phyloP scores from a whole-genome alignment of 2,329 filamentous ascomycete species.

The Colletotrichum sojae region DNA sequence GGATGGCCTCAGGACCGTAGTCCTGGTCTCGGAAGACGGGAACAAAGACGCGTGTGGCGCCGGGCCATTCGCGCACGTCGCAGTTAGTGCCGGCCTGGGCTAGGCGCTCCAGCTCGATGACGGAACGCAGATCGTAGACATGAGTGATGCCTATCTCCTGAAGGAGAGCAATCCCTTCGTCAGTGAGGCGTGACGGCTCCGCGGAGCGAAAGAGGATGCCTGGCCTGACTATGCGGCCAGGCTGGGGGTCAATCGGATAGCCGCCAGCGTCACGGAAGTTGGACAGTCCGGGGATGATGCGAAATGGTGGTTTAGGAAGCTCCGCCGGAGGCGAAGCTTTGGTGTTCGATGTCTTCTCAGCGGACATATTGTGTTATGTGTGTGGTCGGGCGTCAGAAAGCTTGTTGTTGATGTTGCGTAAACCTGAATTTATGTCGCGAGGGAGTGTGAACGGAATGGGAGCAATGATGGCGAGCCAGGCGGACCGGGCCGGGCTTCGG shows the following conservation, averaged over 20 bases:
- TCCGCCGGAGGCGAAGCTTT: background rate
- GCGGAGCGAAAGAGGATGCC: constrained; percentile 77
- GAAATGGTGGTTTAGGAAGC: constrained; percentile 60
- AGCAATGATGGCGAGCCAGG: background rate
- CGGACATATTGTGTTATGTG: constrained; percentile 5
- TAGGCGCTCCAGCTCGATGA: constrained; percentile 68
- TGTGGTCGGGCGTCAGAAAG: no score
- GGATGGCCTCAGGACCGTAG: constrained; percentile 74
- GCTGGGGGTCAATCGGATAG: constrained; percentile 59
- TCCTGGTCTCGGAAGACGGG: constrained; percentile 76
- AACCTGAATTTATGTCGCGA: background rate
- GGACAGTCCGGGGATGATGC: constrained; percentile 68
- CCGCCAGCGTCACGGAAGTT: constrained; percentile 80
- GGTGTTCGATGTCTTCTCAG: background rate
- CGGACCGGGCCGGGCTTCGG: constrained; percentile 1
- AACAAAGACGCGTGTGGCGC: constrained; percentile 68
- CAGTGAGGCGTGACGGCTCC: constrained; percentile 72
- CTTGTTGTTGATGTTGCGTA: no score
- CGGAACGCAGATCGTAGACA: constrained; percentile 79
- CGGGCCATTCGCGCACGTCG: constrained; percentile 47
- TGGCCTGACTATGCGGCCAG: constrained; percentile 60
- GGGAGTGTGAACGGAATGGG: background rate
- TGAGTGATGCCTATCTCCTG: constrained; percentile 70
- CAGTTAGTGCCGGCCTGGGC: constrained; percentile 42
- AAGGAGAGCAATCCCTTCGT: constrained; percentile 66